These are phyloP conservation scores for Paralagenidium karlingii DNA, from an alignment of 352 stramenopile genomes.

Conservation along the genomic window DNA sequence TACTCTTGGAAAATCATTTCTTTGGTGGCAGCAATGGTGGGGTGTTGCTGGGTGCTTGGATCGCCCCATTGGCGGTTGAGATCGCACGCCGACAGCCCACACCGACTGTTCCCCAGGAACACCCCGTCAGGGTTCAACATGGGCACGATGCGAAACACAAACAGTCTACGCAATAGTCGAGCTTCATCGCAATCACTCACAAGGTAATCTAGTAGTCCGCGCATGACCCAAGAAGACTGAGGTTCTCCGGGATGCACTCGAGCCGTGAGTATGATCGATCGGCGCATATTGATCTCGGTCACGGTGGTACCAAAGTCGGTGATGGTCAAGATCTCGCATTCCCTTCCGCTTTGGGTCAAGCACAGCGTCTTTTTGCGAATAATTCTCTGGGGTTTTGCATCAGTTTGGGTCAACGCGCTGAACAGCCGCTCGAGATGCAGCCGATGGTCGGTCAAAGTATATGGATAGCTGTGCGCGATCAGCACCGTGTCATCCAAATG, in stretches of 20 bases:
- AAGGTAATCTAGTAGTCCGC: conserved; percentile 85
- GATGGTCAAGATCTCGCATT: conserved; percentile 70
- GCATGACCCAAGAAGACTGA: conserved; percentile 91
- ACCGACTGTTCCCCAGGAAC: conserved; percentile 88
- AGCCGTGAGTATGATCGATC: conserved; percentile 62
- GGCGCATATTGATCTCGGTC: not conserved
- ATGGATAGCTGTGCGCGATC: conserved; percentile 87
- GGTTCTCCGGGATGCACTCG: conserved; percentile 86
- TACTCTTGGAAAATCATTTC: conserved; percentile 50
- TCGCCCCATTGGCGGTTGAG: conserved; percentile 85
- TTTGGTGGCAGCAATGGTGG: conserved; percentile 85
- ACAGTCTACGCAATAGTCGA: conserved; percentile 63
- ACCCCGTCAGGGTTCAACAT: conserved; percentile 93
- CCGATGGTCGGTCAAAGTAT: conserved; percentile 78
- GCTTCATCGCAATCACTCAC: conserved; percentile 44
- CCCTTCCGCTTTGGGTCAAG: conserved; percentile 32
- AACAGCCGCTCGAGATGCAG: conserved; percentile 24
- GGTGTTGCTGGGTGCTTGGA: conserved; percentile 50
- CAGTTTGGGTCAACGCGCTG: not conserved
- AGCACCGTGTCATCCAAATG: conserved; percentile 76
- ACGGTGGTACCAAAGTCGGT: conserved; percentile 9
- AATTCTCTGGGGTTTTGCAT: conserved; percentile 1
- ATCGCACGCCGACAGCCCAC: conserved; percentile 65
- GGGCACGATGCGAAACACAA: conserved; percentile 87
- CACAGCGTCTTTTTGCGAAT: conserved; percentile 18